These are phyloP conservation scores for Hanseniaspora vineae DNA, from an alignment of 805 yeast genomes.

Conservation along the genomic window DNA sequence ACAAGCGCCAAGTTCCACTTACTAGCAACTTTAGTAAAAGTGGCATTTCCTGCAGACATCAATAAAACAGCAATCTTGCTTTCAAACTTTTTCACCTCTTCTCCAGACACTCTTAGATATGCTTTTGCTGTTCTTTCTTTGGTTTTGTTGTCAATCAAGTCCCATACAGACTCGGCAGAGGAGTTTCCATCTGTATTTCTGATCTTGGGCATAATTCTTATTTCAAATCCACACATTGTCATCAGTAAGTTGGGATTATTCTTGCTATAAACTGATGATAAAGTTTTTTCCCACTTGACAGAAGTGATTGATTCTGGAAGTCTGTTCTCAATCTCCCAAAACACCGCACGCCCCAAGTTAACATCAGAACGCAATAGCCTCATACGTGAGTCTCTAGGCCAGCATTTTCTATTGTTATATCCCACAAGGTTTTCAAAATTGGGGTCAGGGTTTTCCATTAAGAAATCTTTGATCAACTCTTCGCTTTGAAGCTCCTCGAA, in stretches of 20 bases:
- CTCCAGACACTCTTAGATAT: conserved; percentile 67
- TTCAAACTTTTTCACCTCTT: conserved; percentile 67
- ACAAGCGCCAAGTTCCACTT: conserved; percentile 93
- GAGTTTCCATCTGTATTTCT: conserved; percentile 43
- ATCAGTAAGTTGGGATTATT: conserved; percentile 84
- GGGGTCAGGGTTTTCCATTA: conserved; percentile 85
- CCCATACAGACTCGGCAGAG: conserved; percentile 85
- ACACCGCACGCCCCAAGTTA: conserved; percentile 79
- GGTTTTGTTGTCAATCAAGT: conserved; percentile 51
- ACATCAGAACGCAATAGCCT: conserved; percentile 83
- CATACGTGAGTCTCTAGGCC: conserved; percentile 94
- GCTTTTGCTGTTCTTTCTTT: conserved; percentile 87
- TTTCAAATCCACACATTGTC: conserved; percentile 92
- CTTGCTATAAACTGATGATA: conserved; percentile 78
- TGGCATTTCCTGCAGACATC: conserved; percentile 92
- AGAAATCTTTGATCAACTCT: conserved; percentile 60
- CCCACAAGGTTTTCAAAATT: conserved; percentile 78
- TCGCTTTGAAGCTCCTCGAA: conserved; percentile 62
- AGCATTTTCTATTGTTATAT: conserved; percentile 77
- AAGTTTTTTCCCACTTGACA: conserved; percentile 66
- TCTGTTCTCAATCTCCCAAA: conserved; percentile 78
- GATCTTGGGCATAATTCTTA: conserved; percentile 67
- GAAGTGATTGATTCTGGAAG: conserved; percentile 64
- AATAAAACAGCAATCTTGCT: conserved; percentile 78
- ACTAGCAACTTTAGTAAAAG: conserved; percentile 86